Conservation (phyloP, 352 stramenopile species). For the Thalassiosira mediterranea region DNA sequence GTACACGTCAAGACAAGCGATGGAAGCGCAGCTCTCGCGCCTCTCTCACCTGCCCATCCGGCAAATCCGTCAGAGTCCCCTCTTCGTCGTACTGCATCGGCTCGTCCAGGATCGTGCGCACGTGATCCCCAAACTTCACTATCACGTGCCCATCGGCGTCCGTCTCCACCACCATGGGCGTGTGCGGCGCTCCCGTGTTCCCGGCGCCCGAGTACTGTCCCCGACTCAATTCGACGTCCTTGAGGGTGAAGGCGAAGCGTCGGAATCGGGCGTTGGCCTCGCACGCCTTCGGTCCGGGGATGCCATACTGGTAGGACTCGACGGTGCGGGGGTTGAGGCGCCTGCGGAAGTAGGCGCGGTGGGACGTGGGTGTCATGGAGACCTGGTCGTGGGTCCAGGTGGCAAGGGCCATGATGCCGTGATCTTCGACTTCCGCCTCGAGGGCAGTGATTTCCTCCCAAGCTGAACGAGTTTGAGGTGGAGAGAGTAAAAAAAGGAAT, state of each 20-base stretch:
- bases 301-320: conserved; percentile 22
- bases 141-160: conserved; percentile 7
- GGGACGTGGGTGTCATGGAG: not conserved
- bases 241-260: conserved; percentile 39
- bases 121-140: conserved; percentile 40
- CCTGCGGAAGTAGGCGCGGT: conserved; percentile 33
- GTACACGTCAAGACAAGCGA: too few species aligned
- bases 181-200: conserved; percentile 31
- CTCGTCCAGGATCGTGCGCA: conserved; percentile 26
- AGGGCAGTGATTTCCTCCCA: conserved; percentile 2
- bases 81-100: conserved; percentile 29
- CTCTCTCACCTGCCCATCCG: conserved; percentile 8
- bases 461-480: not conserved
- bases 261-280: conserved; percentile 23
- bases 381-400: conserved; percentile 11
- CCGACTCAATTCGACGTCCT: conserved; percentile 15
- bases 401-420: conserved; percentile 4
- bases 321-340: conserved; percentile 23
- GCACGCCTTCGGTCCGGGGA: conserved; percentile 28
- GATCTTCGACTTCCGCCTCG: not conserved
- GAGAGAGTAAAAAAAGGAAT: not conserved
- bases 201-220: not conserved
- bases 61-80: not conserved
- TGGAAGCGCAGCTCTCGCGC: too few species aligned
- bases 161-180: conserved; percentile 12